Base-by-base conservation (phyloP, 176 grass and related monocot genomes). In the Oryza longistaminata region DNA sequence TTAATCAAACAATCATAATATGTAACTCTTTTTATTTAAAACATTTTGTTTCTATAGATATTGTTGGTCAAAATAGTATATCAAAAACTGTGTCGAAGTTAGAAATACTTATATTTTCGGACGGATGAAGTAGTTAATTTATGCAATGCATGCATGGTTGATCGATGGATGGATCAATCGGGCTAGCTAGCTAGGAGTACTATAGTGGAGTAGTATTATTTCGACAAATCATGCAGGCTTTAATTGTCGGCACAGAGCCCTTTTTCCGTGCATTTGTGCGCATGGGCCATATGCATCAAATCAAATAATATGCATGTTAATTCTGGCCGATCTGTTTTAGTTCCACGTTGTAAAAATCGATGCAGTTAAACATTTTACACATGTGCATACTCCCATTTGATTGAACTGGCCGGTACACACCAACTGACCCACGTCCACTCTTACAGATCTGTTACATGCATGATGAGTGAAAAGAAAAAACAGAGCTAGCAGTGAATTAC, bases 231-330 rank as follows among this genome's bases (percentile, higher is more conserved):
- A 87, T 76, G 79, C 79, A 26, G 11, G 79, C 65, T 82, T 82
- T 87, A 70, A 70, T 70, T 82, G 85, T 87, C 79, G 85, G 72
- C 85, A 82, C 78, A 87, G 75, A 79, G 76, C 8, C 78, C 78
- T 75, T 75, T 48, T 81, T 76, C 72, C 79, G 64, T 87, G 79
- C 78, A 22, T 77, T 34, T 35, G 85, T 46, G 61, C 66, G 70
- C 35, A 71, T 45, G 78, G 78, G 71, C 78, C 70, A 75, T 43
- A 75, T 43, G 3, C n/a, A 26, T 17, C 5, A 25, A 62, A 62
- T 62, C 58, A 62, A 62, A 62, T 62, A 62, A 64, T 48, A 74
- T 74, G 72, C 25, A 31, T 74, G 44, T 52, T 33, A 29, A 55
- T 34, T 34, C 58, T 62, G 58, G 21, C 2, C n/a, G 58, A n/a